Conservation (phyloP, 371 early-diverging fungal genomes). For the Mortierella sp. region DNA sequence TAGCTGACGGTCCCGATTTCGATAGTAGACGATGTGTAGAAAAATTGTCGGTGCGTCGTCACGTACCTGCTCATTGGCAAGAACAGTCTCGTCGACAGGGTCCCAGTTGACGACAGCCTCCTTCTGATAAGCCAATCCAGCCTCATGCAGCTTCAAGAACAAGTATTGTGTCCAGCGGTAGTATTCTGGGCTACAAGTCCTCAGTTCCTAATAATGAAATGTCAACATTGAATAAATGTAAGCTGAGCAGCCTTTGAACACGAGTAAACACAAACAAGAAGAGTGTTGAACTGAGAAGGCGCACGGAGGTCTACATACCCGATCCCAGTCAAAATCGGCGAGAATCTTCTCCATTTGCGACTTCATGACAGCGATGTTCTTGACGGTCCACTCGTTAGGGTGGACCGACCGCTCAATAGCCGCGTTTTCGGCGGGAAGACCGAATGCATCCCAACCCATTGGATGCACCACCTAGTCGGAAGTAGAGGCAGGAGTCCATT, state of each 20-base stretch:
- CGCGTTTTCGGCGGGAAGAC: constrained; percentile 98
- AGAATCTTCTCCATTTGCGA: constrained; percentile 81
- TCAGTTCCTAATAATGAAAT: constrained; percentile 71
- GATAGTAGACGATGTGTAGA: not conserved
- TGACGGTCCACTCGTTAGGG: constrained; percentile 88
- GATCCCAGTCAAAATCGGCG: constrained; percentile 92
- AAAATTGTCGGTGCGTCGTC: no score
- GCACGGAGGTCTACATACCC: constrained; percentile 58
- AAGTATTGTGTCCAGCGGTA: constrained; percentile 95
- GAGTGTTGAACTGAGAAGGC: not conserved
- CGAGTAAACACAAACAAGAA: not conserved
- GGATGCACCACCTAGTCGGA: constrained; percentile 83
- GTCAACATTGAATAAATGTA: no score
- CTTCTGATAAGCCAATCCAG: constrained; percentile 89
- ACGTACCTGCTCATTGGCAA: constrained; percentile 94
- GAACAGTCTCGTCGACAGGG: constrained; percentile 94
- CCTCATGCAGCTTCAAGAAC: constrained; percentile 83
- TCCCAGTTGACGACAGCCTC: constrained; percentile 97
- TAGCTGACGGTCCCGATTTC: not conserved
- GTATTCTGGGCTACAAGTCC: constrained; percentile 89
- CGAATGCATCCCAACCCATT: constrained; percentile 99
- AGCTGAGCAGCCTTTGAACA: not conserved
- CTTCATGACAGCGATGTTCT: constrained; percentile 88
- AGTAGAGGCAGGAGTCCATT: not conserved
- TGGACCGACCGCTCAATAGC: constrained; percentile 90